Evolutionary conservation across 176 grass and related monocot genomes (phyloP).

Genomic region (Juncus effusus): DNA sequence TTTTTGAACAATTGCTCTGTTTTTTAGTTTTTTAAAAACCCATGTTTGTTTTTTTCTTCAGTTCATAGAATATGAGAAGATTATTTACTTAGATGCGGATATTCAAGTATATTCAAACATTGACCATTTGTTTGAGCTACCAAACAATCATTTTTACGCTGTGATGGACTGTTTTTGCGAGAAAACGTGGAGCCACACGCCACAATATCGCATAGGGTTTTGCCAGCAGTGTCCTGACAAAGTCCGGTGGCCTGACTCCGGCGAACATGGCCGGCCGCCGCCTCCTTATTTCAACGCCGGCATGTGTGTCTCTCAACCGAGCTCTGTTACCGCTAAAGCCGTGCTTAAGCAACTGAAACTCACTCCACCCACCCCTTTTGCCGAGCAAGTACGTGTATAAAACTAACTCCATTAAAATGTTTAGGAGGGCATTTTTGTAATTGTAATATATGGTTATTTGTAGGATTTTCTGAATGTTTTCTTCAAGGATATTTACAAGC

Average conservation of each 20-base stretch:
- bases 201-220: constrained; percentile 62
- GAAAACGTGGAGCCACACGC: constrained; percentile 87
- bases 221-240: constrained; percentile 61
- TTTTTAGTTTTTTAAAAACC: too few species aligned
- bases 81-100: constrained; percentile 74
- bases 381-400: constrained; percentile 45
- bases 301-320: constrained; percentile 76
- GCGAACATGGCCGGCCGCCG: constrained; percentile 40
- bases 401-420: too few species aligned
- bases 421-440: too few species aligned
- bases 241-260: constrained; percentile 40
- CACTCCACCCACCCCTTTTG: constrained; percentile 53
- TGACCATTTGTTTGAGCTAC: constrained; percentile 58
- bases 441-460: neutral
- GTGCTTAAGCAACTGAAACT: constrained; percentile 36
- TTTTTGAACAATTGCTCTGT: too few species aligned
- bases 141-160: constrained; percentile 43
- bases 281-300: constrained; percentile 86
- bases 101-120: constrained; percentile 71
- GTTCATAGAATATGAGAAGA: constrained; percentile 77
- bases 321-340: constrained; percentile 28
- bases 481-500: constrained; percentile 53
- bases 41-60: neutral
- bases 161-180: constrained; percentile 91
- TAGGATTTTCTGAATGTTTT: constrained; percentile 86